Evolutionary conservation across 805 yeast species (phyloP), one percentile per base, ranked within the genome.

Genomic region (Metschnikowia chrysomelidarum): DNA sequence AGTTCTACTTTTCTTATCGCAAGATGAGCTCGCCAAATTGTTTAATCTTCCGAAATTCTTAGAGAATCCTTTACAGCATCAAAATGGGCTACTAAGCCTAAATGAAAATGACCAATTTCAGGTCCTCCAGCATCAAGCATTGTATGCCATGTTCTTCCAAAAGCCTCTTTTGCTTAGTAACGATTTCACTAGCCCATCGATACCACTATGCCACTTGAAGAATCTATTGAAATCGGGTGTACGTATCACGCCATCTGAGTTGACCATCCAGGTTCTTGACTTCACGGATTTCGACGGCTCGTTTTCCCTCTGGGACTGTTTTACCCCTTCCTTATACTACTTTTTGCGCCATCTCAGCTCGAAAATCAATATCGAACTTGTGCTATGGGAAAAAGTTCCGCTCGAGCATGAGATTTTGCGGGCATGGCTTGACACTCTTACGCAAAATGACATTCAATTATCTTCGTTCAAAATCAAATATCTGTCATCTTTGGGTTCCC

Each of bases 171-270:
- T 43, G 19, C 37, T 42, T 19, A 44, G 46, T 33, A 46, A 42
- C 28, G 37, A 38, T 25, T 26, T 25, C 6, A 26, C 23, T 22
- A 33, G 34, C 22, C 40, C 19, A 9, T 32, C 40, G 18, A 34
- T 52, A 17, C 19, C 47, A 4, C 24, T 34, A 5, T 23, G 24
- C 10, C 49, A 48, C 14, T 36, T 58, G 18, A 31, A 42, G 25
- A 50, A 56, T 32, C 41, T 58, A 15, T 32, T 44, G 9, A 20
- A n/a, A 1, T 32, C 46, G 36, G 34, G 43, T 12, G 30, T 58
- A 11, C 26, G 41, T 24, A 56, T 57, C 16, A 28, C 43, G 14
- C 60, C 61, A 2, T 36, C 35, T 10, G 49, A 47, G 5, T 39
- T 56, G 31, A 39, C 44, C 17, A 42, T 34, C 24, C 40, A 40